Evolutionary conservation across 345 rosid species (phyloP).

Genomic region (Citrus maxima): DNA sequence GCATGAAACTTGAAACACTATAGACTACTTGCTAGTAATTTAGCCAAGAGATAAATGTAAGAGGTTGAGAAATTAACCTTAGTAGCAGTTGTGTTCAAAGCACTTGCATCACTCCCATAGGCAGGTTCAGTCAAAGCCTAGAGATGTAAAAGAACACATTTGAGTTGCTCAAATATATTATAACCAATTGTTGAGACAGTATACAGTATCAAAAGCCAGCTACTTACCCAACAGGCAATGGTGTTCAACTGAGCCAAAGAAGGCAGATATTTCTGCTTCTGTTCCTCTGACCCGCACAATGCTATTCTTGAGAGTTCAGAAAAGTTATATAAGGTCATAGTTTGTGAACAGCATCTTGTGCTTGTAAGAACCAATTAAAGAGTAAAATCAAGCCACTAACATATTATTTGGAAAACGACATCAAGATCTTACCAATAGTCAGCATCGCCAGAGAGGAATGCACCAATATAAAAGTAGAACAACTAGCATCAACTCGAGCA

Average conservation of each 20-base stretch:
- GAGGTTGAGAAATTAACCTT: slow-evolving; percentile 48
- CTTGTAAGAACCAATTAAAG: background rate
- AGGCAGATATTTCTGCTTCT: slow-evolving; percentile 79
- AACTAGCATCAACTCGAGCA: slow-evolving; percentile 98
- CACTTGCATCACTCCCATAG: slow-evolving; percentile 96
- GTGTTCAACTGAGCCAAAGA: slow-evolving; percentile 71
- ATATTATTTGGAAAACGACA: background rate
- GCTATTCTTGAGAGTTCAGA: slow-evolving; percentile 51
- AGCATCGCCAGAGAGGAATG: slow-evolving; percentile 94
- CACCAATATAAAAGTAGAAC: slow-evolving; percentile 81
- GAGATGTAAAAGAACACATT: slow-evolving; percentile 12
- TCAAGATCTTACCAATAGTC: slow-evolving; percentile 67
- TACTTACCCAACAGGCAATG: slow-evolving; percentile 86
- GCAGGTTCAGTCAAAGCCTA: slow-evolving; percentile 97
- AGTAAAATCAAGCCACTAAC: background rate
- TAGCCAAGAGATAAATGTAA: background rate
- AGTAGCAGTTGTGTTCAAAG: slow-evolving; percentile 71
- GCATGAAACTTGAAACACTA: slow-evolving; percentile 7
- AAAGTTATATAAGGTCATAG: slow-evolving; percentile 8
- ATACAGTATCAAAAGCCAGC: background rate
- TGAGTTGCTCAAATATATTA: slow-evolving; percentile 11
- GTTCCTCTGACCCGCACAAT: slow-evolving; percentile 88
- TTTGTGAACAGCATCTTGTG: background rate
- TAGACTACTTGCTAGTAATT: background rate
- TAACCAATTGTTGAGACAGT: background rate